A percentile compares a stretch with the other conserved stretches of the same genome.
These are phyloP conservation scores for Cyclotella cryptica DNA, from an alignment of 108 stramenopile species.

Conservation along the genomic window DNA sequence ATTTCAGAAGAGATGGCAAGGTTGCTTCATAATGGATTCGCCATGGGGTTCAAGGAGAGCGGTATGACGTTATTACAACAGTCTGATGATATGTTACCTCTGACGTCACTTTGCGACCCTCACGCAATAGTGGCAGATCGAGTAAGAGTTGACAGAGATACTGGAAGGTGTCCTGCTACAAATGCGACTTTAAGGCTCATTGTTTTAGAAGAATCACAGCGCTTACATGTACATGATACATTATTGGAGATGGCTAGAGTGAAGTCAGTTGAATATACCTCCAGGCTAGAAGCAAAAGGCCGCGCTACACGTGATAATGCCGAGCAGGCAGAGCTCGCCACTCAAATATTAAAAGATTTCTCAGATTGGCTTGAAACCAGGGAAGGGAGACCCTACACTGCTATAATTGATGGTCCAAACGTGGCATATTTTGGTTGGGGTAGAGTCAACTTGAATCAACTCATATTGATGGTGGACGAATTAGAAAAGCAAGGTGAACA, in stretches of 20 bases:
- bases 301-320: slow-evolving; percentile 39
- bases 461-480: slow-evolving; percentile 67
- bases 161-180: slow-evolving; percentile 49
- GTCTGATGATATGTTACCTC: slow-evolving; percentile 36
- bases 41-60: slow-evolving; percentile 35
- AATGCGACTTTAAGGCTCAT: slow-evolving; percentile 53
- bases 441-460: slow-evolving; percentile 49
- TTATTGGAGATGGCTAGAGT: slow-evolving; percentile 50
- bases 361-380: slow-evolving; percentile 46
- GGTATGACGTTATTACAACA: slow-evolving; percentile 32
- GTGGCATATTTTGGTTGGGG: slow-evolving; percentile 63
- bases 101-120: slow-evolving; percentile 21
- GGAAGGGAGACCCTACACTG: slow-evolving; percentile 28
- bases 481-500: slow-evolving; percentile 61
- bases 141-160: slow-evolving; percentile 43
- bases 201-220: slow-evolving; percentile 47
- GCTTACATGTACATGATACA: slow-evolving; percentile 51
- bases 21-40: slow-evolving; percentile 42
- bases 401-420: slow-evolving; percentile 50
- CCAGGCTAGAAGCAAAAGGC: slow-evolving; percentile 45
- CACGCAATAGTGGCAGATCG: slow-evolving; percentile 43
- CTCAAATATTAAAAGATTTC: slow-evolving; percentile 48
- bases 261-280: slow-evolving; percentile 52
- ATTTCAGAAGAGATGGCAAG: slow-evolving; percentile 51
- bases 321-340: slow-evolving; percentile 52